Conservation (phyloP, 257 asterid genomes). For the Fraxinus americana region DNA sequence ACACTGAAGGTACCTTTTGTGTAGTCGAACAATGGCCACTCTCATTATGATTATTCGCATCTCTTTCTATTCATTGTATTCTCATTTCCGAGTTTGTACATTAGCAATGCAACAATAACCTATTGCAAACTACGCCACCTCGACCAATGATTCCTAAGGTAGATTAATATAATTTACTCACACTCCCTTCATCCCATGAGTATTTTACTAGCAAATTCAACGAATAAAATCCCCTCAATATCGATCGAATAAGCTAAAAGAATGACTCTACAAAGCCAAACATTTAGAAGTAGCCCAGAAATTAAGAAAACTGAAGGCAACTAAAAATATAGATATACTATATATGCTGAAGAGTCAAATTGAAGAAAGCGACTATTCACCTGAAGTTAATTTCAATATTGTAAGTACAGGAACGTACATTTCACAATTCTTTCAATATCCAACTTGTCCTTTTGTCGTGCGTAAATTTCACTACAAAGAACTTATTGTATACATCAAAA, state of each 20-base stretch:
- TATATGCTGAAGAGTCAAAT: neutral
- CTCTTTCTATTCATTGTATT: neutral
- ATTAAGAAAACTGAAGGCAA: neutral
- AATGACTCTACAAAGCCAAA: neutral
- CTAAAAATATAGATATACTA: no score
- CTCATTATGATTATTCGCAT: no score
- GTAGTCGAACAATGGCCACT: no score
- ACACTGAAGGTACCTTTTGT: no score
- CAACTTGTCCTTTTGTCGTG: neutral
- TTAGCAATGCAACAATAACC: slow-evolving; percentile 29
- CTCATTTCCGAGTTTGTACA: slow-evolving; percentile 27
- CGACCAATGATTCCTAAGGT: no score
- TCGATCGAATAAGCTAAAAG: no score
- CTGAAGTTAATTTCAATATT: neutral
- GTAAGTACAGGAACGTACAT: slow-evolving; percentile 14
- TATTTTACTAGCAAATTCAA: no score
- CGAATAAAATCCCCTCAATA: no score
- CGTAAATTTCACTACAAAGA: neutral
- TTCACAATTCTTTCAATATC: neutral
- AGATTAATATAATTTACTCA: no score
- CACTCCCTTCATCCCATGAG: no score
- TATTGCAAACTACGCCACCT: slow-evolving; percentile 35
- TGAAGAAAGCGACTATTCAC: neutral
- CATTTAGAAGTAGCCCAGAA: neutral
- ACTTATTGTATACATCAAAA: neutral